phyloP scores from a whole-genome alignment of 805 yeast species.

The Debaryomyces maramus region DNA sequence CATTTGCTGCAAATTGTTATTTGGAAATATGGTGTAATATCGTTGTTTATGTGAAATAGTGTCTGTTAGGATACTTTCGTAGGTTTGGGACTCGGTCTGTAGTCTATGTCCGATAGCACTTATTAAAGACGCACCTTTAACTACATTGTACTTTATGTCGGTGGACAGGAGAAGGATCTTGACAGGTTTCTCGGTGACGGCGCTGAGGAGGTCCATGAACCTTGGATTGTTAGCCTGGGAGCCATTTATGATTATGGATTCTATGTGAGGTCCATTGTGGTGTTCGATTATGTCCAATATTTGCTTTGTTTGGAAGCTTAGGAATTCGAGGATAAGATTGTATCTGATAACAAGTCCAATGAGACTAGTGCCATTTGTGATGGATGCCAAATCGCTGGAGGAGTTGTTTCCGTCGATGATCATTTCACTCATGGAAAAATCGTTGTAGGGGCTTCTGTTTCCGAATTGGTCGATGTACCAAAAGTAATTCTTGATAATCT shows the following conservation, averaged over 20 bases:
- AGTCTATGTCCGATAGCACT: slow-evolving; percentile 1
- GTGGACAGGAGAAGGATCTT: slow-evolving; percentile 1
- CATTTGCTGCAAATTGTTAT: background rate
- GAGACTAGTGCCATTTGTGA: slow-evolving; percentile 5
- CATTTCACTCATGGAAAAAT: slow-evolving; percentile 49
- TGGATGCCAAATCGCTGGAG: slow-evolving; percentile 8
- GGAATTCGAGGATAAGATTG: slow-evolving; percentile 48
- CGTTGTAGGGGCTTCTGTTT: slow-evolving; percentile 57
- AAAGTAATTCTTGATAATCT: slow-evolving; percentile 35
- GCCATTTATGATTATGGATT: slow-evolving; percentile 47
- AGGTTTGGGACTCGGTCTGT: background rate
- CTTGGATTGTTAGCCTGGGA: slow-evolving; percentile 52
- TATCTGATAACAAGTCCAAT: slow-evolving; percentile 38
- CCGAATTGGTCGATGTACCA: slow-evolving; percentile 59
- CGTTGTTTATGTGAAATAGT: background rate
- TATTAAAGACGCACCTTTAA: slow-evolving; percentile 13
- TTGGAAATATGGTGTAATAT: background rate
- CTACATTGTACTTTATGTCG: slow-evolving; percentile 11
- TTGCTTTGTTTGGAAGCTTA: slow-evolving; percentile 50
- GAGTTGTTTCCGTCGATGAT: slow-evolving; percentile 46
- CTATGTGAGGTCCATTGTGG: slow-evolving; percentile 20
- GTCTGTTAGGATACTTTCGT: background rate
- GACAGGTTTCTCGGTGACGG: background rate
- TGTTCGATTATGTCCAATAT: slow-evolving; percentile 25
- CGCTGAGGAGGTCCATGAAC: slow-evolving; percentile 23